These are phyloP conservation scores for Blakeslea trispora DNA, from an alignment of 371 early-diverging fungal species.

Conservation along the genomic window DNA sequence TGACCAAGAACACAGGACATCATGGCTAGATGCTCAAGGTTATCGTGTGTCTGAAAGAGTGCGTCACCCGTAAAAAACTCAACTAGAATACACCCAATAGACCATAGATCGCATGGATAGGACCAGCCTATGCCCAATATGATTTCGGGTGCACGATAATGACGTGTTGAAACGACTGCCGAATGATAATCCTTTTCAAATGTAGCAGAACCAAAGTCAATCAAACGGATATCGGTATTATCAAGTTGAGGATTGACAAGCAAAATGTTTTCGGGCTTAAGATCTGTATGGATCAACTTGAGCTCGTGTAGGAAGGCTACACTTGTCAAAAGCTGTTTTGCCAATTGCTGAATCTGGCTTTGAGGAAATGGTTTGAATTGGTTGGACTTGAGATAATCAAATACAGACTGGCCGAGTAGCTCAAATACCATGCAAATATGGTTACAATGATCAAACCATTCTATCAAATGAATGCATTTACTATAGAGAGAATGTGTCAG, in stretches of 20 bases:
- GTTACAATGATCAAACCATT: conserved; percentile 81
- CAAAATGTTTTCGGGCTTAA: conserved; percentile 91
- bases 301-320: conserved; percentile 83
- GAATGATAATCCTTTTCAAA: conserved; percentile 93
- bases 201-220: conserved; percentile 95
- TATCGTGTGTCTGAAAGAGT: conserved; percentile 90
- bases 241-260: conserved; percentile 57
- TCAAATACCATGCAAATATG: conserved; percentile 98
- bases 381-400: conserved; percentile 92
- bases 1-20: conserved; percentile 66
- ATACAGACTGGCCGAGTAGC: conserved; percentile 81
- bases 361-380: conserved; percentile 84
- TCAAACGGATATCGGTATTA: conserved; percentile 78
- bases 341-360: conserved; percentile 79
- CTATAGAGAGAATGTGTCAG: conserved; percentile 32
- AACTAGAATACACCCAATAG: conserved; percentile 92
- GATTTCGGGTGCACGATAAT: conserved; percentile 97
- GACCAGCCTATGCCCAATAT: conserved; percentile 91
- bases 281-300: conserved; percentile 87
- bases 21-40: conserved; percentile 73
- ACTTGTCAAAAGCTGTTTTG: conserved; percentile 72
- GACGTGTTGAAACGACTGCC: conserved; percentile 87
- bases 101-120: conserved; percentile 97
- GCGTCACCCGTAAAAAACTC: conserved; percentile 95
- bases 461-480: conserved; percentile 75